Evolutionary conservation across 257 asterid genomes (phyloP), one percentile per base, ranked within the genome.

Genomic region (Lycium barbarum): DNA sequence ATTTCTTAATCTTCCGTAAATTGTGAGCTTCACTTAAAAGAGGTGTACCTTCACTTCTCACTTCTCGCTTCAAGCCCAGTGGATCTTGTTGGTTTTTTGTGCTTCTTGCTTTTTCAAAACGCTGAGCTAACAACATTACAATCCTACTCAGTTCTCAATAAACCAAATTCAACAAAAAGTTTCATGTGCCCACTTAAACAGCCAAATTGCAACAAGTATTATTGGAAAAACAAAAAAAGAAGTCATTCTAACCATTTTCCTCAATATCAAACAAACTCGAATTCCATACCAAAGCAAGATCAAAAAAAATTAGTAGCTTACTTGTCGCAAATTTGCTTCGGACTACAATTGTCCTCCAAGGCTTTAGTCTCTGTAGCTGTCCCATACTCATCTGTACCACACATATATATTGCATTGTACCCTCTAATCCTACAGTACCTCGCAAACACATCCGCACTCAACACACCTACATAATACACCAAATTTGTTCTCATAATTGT

Each of bases 381-480:
- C 65, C 99, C 99, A 49, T 97, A 97, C 90, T 97, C 99, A 86
- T 97, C 99, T 47, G 99, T 95, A 57, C 99, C 99, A 87, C 99
- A 97, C 8, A 95, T 92, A 70, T 94, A 97, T 71, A 97, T 43
- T 12, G 94, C 87, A 85, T 93, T 93, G 83, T 95, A 93, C 18
- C 97, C 98, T 85, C 99, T 88, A 78, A 89, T 84, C 81, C 99
- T 93, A 90, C 98, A 96, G 82, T 91, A 96, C 87, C 99, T 88
- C 79, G 98, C 98, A 61, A 88, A 95, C 22, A 94, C 99, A 89
- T 97, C 98, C 20, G 99, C 99, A 88, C 99, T 97, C 94, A 97
- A 88, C 82, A 97, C 99, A 86, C 96, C 99, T 97, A 74, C 87
- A 89, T 83, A 59, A 7, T 7, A 81, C 61, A 47, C 17, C 57